A percentile compares a stretch with the other conserved stretches of the same genome.
Evolutionary conservation across 306 rosid species (phyloP).

Genomic region (Arachis stenosperma): DNA sequence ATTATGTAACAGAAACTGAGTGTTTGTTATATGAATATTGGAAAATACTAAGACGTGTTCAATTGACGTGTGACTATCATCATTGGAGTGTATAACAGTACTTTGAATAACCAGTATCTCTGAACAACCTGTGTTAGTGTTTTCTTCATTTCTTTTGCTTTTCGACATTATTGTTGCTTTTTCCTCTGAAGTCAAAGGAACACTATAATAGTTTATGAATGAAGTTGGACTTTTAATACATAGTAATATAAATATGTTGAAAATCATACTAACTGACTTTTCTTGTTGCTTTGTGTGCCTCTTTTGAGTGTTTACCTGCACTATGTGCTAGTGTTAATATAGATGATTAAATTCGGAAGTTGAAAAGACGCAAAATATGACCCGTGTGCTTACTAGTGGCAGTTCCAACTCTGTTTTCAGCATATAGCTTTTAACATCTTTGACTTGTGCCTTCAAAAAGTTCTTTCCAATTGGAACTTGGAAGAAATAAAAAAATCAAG

Average conservation of each 20-base stretch:
- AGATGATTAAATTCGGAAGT: neutral
- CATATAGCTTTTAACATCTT: slow-evolving; percentile 17
- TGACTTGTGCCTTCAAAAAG: slow-evolving; percentile 27
- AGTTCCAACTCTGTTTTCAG: slow-evolving; percentile 13
- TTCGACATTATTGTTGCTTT: neutral
- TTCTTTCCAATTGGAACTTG: slow-evolving; percentile 7
- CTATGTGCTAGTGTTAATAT: neutral
- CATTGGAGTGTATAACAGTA: neutral
- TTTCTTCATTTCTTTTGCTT: slow-evolving; percentile 7
- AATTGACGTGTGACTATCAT: neutral
- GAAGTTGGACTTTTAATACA: neutral
- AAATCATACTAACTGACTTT: neutral
- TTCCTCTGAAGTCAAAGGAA: slow-evolving; percentile 3
- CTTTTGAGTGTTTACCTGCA: neutral
- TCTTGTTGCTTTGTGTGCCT: neutral
- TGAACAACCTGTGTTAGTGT: neutral
- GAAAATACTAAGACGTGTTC: neutral
- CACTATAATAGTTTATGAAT: neutral
- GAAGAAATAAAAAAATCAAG: slow-evolving; percentile 15
- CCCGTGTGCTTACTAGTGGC: slow-evolving; percentile 12
- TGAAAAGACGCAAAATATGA: slow-evolving; percentile 34
- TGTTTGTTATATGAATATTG: slow-evolving; percentile 15
- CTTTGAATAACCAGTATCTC: neutral
- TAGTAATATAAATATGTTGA: neutral
- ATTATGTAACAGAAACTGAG: neutral